These are phyloP conservation scores for Kluyveromyces wickerhamii DNA, from an alignment of 805 yeast species.

Conservation along the genomic window DNA sequence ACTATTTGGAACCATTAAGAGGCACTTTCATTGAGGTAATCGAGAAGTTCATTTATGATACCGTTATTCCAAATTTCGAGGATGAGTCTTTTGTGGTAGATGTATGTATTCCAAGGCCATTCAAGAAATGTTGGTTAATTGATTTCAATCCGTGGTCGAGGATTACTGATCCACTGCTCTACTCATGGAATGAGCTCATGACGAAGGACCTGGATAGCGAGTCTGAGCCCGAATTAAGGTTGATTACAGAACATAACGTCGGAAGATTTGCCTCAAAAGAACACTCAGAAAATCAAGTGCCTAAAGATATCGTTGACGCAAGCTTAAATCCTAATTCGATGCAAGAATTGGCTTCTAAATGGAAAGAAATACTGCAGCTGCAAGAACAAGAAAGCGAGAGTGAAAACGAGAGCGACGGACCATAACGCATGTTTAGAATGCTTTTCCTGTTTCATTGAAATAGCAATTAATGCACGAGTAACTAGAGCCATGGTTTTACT, in stretches of 20 bases:
- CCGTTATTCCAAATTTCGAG: conserved; percentile 42
- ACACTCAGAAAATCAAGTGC: conserved; percentile 86
- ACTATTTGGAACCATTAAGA: conserved; percentile 49
- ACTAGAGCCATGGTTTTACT: neutral
- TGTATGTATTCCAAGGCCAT: conserved; percentile 73
- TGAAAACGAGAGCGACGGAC: conserved; percentile 7
- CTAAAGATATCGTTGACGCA: conserved; percentile 85
- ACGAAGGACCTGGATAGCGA: conserved; percentile 14
- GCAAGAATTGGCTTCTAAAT: conserved; percentile 57
- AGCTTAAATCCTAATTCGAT: conserved; percentile 58
- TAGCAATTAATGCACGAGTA: neutral
- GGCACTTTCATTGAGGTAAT: conserved; percentile 42
- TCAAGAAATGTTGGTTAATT: conserved; percentile 53
- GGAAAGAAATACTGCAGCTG: conserved; percentile 38
- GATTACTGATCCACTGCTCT: conserved; percentile 69
- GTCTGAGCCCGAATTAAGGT: conserved; percentile 37
- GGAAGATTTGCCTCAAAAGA: conserved; percentile 75
- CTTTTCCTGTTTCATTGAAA: neutral
- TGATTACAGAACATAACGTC: conserved; percentile 60
- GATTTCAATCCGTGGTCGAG: conserved; percentile 85
- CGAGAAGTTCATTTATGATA: conserved; percentile 45
- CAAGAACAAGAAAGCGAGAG: conserved; percentile 16
- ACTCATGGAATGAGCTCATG: conserved; percentile 75
- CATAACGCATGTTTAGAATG: neutral
- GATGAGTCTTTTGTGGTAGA: conserved; percentile 63